Conservation (phyloP, 495 filamentous ascomycete species). For the Penicillium daleae region DNA sequence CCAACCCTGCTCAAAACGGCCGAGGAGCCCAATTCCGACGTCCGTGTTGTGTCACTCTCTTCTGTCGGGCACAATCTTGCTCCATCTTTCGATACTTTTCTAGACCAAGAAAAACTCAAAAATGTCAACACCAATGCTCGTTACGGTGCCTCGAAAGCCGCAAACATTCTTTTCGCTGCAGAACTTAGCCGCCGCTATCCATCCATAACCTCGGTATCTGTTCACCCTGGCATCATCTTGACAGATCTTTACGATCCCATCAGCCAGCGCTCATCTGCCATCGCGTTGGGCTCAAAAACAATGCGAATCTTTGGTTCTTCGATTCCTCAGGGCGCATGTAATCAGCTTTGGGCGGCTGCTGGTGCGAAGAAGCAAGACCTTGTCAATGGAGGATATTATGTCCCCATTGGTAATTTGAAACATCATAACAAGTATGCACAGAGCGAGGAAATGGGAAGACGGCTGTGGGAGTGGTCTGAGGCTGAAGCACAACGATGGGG, state of each 20-base stretch:
- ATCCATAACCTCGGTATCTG: constrained; percentile 45
- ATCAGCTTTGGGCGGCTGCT: constrained; percentile 48
- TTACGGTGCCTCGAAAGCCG: constrained; percentile 62
- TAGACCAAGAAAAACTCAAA: constrained; percentile 36
- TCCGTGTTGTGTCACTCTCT: constrained; percentile 47
- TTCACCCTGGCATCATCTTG: constrained; percentile 52
- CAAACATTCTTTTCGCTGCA: constrained; percentile 60
- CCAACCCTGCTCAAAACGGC: constrained; percentile 37
- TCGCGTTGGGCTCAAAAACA: constrained; percentile 14
- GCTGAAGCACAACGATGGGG: constrained; percentile 32
- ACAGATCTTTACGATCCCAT: constrained; percentile 36
- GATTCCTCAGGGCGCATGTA: constrained; percentile 38
- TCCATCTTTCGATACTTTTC: constrained; percentile 32
- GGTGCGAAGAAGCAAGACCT: constrained; percentile 37
- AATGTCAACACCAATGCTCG: constrained; percentile 47
- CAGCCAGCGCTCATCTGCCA: constrained; percentile 12
- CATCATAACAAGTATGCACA: constrained; percentile 29
- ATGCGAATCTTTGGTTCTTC: constrained; percentile 25
- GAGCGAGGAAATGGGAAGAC: constrained; percentile 33
- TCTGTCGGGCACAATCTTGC: constrained; percentile 42
- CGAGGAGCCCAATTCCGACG: constrained; percentile 41
- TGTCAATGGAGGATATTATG: constrained; percentile 41
- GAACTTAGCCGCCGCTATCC: constrained; percentile 51
- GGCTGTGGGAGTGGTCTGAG: constrained; percentile 52
- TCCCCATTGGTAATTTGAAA: constrained; percentile 41